Percentiles rank a stretch among this genome's conserved stretches.
Conservation (phyloP, 2,329 filamentous ascomycete species). For the Hypoxylon rubiginosum region DNA sequence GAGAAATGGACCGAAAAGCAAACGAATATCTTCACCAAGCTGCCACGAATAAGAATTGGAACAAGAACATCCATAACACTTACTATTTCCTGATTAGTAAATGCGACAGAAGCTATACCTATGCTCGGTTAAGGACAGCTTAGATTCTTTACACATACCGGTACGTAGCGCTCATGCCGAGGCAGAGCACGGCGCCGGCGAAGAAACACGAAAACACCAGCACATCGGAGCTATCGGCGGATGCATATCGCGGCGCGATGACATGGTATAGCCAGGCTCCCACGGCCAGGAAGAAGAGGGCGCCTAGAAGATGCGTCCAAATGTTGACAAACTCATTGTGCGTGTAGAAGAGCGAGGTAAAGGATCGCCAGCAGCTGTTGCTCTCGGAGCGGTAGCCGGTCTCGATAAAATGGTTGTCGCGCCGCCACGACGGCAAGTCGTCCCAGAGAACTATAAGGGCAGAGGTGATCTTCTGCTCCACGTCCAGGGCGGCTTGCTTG, state of each 20-base stretch:
- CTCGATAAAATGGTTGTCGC: conserved; percentile 70
- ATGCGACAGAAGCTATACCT: neutral
- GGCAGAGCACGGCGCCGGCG: conserved; percentile 76
- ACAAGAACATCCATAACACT: conserved; percentile 10
- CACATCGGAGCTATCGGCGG: conserved; percentile 74
- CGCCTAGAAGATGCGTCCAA: conserved; percentile 75
- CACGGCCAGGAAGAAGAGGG: conserved; percentile 67
- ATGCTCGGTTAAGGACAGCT: neutral
- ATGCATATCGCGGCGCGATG: conserved; percentile 74
- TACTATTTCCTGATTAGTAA: conserved; percentile 34
- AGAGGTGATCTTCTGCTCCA: conserved; percentile 58
- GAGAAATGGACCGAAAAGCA: neutral
- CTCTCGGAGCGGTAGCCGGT: conserved; percentile 67
- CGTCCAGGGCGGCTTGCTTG: conserved; percentile 46
- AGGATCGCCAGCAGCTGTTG: conserved; percentile 61
- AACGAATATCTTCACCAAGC: neutral
- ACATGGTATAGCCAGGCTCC: conserved; percentile 67
- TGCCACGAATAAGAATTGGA: neutral
- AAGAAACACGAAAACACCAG: conserved; percentile 85
- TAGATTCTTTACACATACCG: conserved; percentile 53
- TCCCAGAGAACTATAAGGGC: conserved; percentile 68
- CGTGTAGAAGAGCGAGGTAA: conserved; percentile 64
- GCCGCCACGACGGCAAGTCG: conserved; percentile 70
- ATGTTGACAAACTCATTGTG: conserved; percentile 76
- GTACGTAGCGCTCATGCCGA: conserved; percentile 87